A percentile compares a stretch with the other conserved stretches of the same genome.
phyloP scores from a whole-genome alignment of 495 filamentous ascomycete genomes.

The Apodospora peruviana region DNA sequence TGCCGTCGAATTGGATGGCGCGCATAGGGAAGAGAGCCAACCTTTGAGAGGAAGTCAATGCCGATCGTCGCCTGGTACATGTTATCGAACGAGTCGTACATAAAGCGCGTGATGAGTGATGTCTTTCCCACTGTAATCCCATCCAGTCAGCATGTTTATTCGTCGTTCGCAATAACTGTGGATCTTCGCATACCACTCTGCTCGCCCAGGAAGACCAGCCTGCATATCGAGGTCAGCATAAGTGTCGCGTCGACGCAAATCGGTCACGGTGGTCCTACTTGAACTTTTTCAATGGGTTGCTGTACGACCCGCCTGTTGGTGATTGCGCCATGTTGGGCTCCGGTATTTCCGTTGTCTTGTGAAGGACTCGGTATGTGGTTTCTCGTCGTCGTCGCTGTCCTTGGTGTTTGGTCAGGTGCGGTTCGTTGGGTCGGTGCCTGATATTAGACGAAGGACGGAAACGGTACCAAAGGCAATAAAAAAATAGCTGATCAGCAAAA shows the following conservation, averaged over 20 bases:
- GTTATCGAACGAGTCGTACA: slow-evolving; percentile 99
- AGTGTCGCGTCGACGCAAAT: background rate
- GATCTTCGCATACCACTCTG: slow-evolving; percentile 73
- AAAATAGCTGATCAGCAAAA: background rate
- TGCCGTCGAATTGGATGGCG: background rate
- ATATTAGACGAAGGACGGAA: background rate
- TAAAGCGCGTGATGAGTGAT: slow-evolving; percentile 96
- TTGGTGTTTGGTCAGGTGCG: background rate
- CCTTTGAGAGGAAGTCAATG: slow-evolving; percentile 99
- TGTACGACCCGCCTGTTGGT: slow-evolving; percentile 76
- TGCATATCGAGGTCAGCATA: slow-evolving; percentile 31
- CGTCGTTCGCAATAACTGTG: slow-evolving; percentile 2
- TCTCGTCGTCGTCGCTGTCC: background rate
- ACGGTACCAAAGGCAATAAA: background rate
- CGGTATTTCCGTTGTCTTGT: slow-evolving; percentile 4
- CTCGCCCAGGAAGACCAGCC: slow-evolving; percentile 93
- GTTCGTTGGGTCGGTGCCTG: background rate
- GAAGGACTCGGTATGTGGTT: background rate
- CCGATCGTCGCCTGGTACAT: slow-evolving; percentile 99
- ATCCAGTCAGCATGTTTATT: slow-evolving; percentile 17
- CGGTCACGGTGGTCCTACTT: slow-evolving; percentile 59
- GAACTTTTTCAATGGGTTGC: slow-evolving; percentile 99
- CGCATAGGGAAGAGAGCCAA: no score
- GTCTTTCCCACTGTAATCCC: slow-evolving; percentile 86
- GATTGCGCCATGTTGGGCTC: slow-evolving; percentile 40